Evolutionary conservation across 2,329 filamentous ascomycete species (phyloP).

Genomic region (Penicillium sp.): DNA sequence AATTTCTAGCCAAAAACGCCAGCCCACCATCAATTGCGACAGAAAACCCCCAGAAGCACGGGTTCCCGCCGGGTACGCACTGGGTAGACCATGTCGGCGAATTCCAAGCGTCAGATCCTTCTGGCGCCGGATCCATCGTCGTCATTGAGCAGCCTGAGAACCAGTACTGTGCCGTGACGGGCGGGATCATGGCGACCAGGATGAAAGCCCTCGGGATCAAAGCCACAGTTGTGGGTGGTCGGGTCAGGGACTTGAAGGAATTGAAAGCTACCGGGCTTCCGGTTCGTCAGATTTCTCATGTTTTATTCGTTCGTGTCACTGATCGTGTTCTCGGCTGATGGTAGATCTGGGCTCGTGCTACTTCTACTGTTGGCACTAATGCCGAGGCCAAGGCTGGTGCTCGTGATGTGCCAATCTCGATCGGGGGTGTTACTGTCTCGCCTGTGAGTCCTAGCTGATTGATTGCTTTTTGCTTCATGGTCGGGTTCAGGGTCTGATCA

Average conservation of each 20-base stretch:
- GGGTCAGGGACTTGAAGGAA: constrained; percentile 64
- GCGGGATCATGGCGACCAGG: constrained; percentile 72
- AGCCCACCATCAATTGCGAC: constrained; percentile 31
- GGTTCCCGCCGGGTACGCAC: constrained; percentile 59
- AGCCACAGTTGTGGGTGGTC: constrained; percentile 65
- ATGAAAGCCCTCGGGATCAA: constrained; percentile 62
- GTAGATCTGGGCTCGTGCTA: constrained; percentile 44
- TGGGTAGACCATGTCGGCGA: constrained; percentile 61
- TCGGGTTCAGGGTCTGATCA: neutral
- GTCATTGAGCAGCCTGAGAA: constrained; percentile 63
- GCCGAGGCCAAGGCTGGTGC: constrained; percentile 44
- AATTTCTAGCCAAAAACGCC: constrained; percentile 58
- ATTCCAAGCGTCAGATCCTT: constrained; percentile 14
- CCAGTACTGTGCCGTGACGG: constrained; percentile 68
- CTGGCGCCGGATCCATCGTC: constrained; percentile 58
- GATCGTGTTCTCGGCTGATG: neutral
- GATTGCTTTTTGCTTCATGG: neutral
- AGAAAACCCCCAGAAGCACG: constrained; percentile 33
- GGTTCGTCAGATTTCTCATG: constrained; percentile 35
- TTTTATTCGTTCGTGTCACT: constrained; percentile 1
- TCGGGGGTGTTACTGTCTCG: constrained; percentile 40
- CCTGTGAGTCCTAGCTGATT: constrained; percentile 32
- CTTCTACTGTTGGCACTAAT: constrained; percentile 44
- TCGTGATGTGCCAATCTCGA: constrained; percentile 39
- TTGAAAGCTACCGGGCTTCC: constrained; percentile 55